Evolutionary conservation across 2,329 filamentous ascomycete genomes (phyloP).

Genomic region (Dryadomyces sulphureus): DNA sequence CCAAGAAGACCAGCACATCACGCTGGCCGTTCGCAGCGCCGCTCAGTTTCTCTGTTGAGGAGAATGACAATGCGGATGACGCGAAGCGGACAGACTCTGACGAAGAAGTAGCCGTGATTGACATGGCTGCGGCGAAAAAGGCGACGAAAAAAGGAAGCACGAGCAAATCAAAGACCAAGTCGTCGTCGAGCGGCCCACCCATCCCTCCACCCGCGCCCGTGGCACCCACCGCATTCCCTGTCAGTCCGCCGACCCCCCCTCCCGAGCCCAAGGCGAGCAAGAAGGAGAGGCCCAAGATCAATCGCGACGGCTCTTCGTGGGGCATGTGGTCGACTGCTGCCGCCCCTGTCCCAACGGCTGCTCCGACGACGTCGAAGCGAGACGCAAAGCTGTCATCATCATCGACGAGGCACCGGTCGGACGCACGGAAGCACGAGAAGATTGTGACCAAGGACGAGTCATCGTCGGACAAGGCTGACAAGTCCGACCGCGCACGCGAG

Average conservation of each 20-base stretch:
- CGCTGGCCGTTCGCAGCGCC: slow-evolving; percentile 11
- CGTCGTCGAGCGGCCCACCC: slow-evolving; percentile 18
- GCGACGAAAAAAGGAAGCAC: slow-evolving; percentile 22
- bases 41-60: slow-evolving; percentile 10
- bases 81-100: slow-evolving; percentile 13
- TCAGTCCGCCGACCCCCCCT: slow-evolving; percentile 32
- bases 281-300: slow-evolving; percentile 66
- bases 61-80: slow-evolving; percentile 7
- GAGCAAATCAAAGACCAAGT: slow-evolving; percentile 25
- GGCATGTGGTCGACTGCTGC: slow-evolving; percentile 57
- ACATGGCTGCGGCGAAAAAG: slow-evolving; percentile 31
- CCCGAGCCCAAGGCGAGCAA: slow-evolving; percentile 45
- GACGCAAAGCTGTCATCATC: slow-evolving; percentile 40
- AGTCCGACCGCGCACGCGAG: slow-evolving; percentile 16
- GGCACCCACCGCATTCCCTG: slow-evolving; percentile 31
- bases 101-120: slow-evolving; percentile 35
- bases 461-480: slow-evolving; percentile 43
- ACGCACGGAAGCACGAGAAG: slow-evolving; percentile 41
- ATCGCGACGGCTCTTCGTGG: slow-evolving; percentile 60
- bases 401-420: slow-evolving; percentile 47
- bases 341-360: slow-evolving; percentile 18
- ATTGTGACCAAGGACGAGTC: slow-evolving; percentile 38
- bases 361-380: slow-evolving; percentile 6
- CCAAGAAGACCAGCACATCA: slow-evolving; percentile 6
- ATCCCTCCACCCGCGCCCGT: slow-evolving; percentile 23